phyloP scores from a whole-genome alignment of 2,329 filamentous ascomycete species.

The Alternaria gansuensis region DNA sequence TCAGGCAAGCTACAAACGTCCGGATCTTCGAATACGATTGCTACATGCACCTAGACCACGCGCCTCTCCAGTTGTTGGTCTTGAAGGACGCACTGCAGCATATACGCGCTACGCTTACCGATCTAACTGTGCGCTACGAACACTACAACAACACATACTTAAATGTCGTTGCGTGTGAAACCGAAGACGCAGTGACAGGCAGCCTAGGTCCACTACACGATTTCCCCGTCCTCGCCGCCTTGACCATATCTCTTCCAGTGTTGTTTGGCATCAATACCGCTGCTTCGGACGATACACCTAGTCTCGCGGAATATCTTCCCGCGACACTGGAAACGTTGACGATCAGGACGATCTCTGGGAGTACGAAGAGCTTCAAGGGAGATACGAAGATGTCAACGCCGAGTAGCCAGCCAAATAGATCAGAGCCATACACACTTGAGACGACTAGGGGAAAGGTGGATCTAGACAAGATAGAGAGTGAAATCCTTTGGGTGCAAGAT shows the following conservation, averaged over 20 bases:
- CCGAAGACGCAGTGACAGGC: not conserved
- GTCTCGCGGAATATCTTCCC: not conserved
- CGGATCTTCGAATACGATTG: slow-evolving; percentile 8
- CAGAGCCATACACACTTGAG: too few relatives aligned
- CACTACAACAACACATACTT: not conserved
- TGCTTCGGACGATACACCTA: not conserved
- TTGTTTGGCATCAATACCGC: not conserved
- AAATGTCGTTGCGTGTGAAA: not conserved
- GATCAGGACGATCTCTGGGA: not conserved
- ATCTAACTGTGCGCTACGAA: not conserved
- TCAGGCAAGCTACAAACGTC: slow-evolving; percentile 10
- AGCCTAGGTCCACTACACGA: not conserved
- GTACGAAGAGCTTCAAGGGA: not conserved
- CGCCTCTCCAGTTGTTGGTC: not conserved
- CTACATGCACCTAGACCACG: not conserved
- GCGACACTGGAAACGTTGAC: not conserved
- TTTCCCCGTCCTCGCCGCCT: not conserved
- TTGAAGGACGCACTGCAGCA: not conserved
- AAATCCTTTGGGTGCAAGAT: slow-evolving; percentile 1
- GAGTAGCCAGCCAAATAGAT: not conserved
- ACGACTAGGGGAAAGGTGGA: too few relatives aligned
- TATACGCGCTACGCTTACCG: not conserved
- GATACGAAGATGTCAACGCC: not conserved
- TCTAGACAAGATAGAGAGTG: not conserved
- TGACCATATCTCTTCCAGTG: not conserved